Percentiles rank a stretch among this genome's conserved stretches.
Evolutionary conservation across 345 rosid genomes (phyloP).

Genomic region (Populus davidiana): DNA sequence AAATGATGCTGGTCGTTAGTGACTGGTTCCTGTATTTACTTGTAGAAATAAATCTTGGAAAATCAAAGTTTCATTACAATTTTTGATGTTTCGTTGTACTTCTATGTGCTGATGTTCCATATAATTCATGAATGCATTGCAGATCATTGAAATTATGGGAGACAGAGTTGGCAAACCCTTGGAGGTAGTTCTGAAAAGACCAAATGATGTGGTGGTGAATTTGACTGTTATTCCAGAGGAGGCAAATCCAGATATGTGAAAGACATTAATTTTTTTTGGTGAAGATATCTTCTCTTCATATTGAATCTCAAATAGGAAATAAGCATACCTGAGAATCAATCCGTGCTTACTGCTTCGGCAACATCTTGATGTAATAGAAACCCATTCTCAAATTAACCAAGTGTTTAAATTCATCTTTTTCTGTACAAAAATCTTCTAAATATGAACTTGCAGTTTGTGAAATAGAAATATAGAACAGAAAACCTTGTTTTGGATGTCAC

Average conservation of each 20-base stretch:
- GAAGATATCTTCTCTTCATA: background rate
- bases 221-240: constrained; percentile 76
- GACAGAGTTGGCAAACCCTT: constrained; percentile 58
- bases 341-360: too few species aligned
- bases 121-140: constrained; percentile 16
- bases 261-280: background rate
- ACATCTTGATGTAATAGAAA: too few species aligned
- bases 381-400: background rate
- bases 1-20: background rate
- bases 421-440: background rate
- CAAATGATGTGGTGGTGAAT: constrained; percentile 36
- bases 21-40: background rate
- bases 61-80: background rate
- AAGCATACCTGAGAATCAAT: too few species aligned
- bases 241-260: constrained; percentile 63
- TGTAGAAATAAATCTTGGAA: too few species aligned
- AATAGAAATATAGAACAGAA: background rate
- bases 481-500: background rate
- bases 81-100: background rate
- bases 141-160: constrained; percentile 71
- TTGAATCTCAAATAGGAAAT: too few species aligned
- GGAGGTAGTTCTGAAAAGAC: constrained; percentile 58
- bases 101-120: background rate
- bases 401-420: background rate
- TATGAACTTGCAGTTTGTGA: background rate